Evolutionary conservation across 257 asterid genomes (phyloP).

Genomic region (Solanum lycopersicoides): DNA sequence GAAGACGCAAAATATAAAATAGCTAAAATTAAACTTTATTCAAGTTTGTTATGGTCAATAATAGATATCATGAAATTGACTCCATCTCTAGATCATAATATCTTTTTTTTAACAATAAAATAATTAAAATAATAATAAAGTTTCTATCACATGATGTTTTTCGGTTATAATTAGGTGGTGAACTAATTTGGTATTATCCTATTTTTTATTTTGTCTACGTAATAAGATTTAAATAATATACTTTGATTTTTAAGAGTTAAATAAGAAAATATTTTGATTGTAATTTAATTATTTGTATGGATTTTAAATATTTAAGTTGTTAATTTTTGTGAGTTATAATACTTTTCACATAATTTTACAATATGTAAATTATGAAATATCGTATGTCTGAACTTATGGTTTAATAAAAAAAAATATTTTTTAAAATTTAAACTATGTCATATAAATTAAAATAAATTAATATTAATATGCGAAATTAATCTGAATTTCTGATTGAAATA

Average conservation of each 20-base stretch:
- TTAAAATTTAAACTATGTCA: background rate
- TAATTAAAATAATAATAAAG: background rate
- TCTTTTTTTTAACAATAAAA: background rate
- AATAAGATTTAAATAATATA: background rate
- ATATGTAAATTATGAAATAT: background rate
- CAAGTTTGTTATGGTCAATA: background rate
- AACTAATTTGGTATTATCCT: background rate
- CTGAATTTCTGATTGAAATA: background rate
- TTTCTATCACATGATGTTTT: background rate
- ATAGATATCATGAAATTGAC: background rate
- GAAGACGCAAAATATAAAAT: background rate
- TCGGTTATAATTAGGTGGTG: background rate
- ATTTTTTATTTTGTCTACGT: background rate
- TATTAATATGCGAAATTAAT: background rate
- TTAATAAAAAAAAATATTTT: background rate
- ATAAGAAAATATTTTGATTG: background rate
- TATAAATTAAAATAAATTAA: background rate
- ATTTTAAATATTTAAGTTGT: background rate
- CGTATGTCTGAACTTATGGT: fast-evolving
- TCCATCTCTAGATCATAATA: background rate
- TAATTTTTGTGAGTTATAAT: background rate
- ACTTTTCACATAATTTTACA: background rate
- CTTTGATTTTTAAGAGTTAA: background rate
- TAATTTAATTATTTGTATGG: background rate
- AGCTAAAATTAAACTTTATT: background rate